A percentile compares a stretch with the other conserved stretches of the same genome.
Evolutionary conservation across 1,139 yeast species (phyloP).

Genomic region (Candida albicans): DNA sequence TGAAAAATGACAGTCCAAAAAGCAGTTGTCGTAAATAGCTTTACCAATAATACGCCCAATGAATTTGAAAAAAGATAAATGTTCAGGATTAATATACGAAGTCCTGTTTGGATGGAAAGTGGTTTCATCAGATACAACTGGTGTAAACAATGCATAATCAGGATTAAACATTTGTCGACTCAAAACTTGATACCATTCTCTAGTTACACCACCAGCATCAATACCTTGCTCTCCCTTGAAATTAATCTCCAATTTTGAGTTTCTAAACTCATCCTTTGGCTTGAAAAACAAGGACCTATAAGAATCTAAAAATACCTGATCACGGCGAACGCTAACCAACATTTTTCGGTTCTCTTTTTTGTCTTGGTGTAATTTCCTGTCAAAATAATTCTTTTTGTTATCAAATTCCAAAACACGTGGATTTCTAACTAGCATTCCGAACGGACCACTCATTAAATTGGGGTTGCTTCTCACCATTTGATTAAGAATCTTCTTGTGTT

Average conservation of each 20-base stretch:
- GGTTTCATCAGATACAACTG: constrained; percentile 89
- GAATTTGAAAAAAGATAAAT: constrained; percentile 87
- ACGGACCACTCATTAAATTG: constrained; percentile 94
- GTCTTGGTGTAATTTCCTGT: constrained; percentile 60
- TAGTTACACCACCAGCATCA: constrained; percentile 97
- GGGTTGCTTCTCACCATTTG: constrained; percentile 93
- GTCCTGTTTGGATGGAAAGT: constrained; percentile 96
- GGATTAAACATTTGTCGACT: constrained; percentile 97
- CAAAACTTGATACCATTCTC: constrained; percentile 96
- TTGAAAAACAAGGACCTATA: constrained; percentile 83
- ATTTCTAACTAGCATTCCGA: constrained; percentile 83
- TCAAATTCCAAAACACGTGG: constrained; percentile 93
- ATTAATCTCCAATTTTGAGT: constrained; percentile 70
- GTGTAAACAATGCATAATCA: constrained; percentile 88
- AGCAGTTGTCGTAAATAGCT: constrained; percentile 85
- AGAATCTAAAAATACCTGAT: constrained; percentile 89
- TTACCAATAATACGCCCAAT: constrained; percentile 94
- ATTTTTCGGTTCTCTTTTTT: constrained; percentile 50
- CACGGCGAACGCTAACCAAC: constrained; percentile 74
- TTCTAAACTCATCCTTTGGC: constrained; percentile 70
- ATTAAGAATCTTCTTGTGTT: constrained; percentile 84
- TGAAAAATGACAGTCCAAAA: constrained; percentile 92
- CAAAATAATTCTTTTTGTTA: constrained; percentile 85
- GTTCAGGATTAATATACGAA: constrained; percentile 92
- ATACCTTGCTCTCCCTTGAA: constrained; percentile 96